A percentile compares a stretch with the other conserved stretches of the same genome.
Evolutionary conservation across 2,329 filamentous ascomycete species (phyloP).

Genomic region (Cladorrhinum sp.): DNA sequence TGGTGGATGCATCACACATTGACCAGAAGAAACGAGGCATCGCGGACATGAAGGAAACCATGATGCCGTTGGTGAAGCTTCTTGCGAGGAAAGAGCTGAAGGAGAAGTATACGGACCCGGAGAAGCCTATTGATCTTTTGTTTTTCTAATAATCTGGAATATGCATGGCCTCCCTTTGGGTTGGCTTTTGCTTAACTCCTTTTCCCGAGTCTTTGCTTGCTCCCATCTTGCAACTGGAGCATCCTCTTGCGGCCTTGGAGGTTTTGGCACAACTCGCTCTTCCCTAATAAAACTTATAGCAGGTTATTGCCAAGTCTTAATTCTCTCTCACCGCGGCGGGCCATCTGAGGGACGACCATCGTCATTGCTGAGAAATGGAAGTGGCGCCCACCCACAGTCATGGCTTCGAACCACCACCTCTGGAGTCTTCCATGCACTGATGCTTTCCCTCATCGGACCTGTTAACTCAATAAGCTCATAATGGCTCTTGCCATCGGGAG

Average conservation of each 20-base stretch:
- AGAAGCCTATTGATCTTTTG: constrained; percentile 57
- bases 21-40: constrained; percentile 93
- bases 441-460: not conserved
- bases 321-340: too few species aligned
- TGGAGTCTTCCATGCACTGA: not conserved
- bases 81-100: constrained; percentile 69
- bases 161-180: too few species aligned
- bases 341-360: too few species aligned
- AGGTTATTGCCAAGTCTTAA: too few species aligned
- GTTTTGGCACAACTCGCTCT: too few species aligned
- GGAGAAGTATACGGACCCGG: constrained; percentile 61
- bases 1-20: constrained; percentile 88
- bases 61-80: constrained; percentile 74
- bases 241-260: too few species aligned
- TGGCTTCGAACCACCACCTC: not conserved
- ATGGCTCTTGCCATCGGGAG: not conserved
- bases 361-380: too few species aligned
- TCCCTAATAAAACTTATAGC: too few species aligned
- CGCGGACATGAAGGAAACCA: constrained; percentile 92
- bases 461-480: not conserved
- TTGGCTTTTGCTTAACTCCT: too few species aligned
- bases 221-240: too few species aligned
- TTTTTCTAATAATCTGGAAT: constrained; percentile 51
- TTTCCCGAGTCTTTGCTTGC: too few species aligned
- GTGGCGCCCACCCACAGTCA: too few species aligned